phyloP scores from a whole-genome alignment of 257 asterid species.

The Mentha longifolia region DNA sequence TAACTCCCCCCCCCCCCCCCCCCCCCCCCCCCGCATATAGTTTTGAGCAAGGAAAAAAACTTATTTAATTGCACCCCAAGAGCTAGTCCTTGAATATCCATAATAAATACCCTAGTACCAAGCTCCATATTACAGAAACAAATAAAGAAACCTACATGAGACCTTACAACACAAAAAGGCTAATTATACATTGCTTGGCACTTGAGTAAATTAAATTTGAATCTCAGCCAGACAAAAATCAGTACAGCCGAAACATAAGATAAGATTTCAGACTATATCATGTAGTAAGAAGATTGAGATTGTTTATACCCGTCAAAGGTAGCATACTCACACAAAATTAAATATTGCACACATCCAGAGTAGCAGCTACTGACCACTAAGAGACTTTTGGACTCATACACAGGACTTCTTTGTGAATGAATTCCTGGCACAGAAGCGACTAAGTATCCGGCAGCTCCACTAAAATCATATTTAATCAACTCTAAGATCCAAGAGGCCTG shows the following conservation, averaged over 20 bases:
- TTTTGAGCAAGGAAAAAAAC: too few relatives aligned
- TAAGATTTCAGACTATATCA: constrained; percentile 11
- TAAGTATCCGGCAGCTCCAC: constrained; percentile 68
- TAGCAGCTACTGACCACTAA: constrained; percentile 56
- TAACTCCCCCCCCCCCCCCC: too few relatives aligned
- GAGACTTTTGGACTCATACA: constrained; percentile 49
- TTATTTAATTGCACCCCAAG: too few relatives aligned
- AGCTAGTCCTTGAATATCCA: too few relatives aligned
- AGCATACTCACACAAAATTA: constrained; percentile 10
- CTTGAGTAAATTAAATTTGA: constrained; percentile 21
- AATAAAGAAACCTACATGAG: too few relatives aligned
- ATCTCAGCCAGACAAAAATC: not conserved
- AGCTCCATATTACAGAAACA: too few relatives aligned
- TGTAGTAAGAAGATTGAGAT: not conserved
- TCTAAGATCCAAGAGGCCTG: constrained; percentile 86
- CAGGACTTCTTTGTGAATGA: constrained; percentile 56
- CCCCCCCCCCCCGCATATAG: too few relatives aligned
- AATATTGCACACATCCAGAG: constrained; percentile 22
- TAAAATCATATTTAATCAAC: constrained; percentile 67
- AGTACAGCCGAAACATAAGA: not conserved
- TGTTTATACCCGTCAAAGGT: constrained; percentile 16
- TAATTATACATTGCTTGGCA: not conserved
- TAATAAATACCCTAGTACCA: too few relatives aligned
- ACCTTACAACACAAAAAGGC: too few relatives aligned
- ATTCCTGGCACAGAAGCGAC: constrained; percentile 89